A percentile compares a stretch with the other conserved stretches of the same genome.
These are phyloP conservation scores for Uronychia binucleata DNA, from an alignment of 73 alveolate species.

Conservation along the genomic window DNA sequence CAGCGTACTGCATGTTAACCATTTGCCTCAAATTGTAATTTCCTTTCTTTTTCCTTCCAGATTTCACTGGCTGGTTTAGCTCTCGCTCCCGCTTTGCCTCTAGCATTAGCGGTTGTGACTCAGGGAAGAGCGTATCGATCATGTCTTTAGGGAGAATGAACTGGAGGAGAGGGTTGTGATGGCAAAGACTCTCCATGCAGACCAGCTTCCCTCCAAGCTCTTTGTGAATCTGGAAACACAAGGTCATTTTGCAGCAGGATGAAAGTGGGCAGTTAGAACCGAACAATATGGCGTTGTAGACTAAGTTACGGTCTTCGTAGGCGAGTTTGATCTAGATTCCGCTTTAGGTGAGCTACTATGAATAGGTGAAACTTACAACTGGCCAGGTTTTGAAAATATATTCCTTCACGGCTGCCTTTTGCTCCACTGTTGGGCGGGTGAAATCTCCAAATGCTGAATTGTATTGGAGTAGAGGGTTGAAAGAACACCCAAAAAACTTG, in stretches of 20 bases:
- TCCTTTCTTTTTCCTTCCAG: background rate
- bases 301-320: constrained; percentile 11
- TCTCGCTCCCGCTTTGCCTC: background rate
- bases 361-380: background rate
- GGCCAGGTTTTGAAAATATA: background rate
- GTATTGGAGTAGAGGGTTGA: background rate
- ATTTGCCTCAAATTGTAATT: background rate
- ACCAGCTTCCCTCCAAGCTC: constrained; percentile 56
- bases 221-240: constrained; percentile 32
- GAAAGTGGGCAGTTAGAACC: constrained; percentile 55
- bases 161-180: constrained; percentile 41
- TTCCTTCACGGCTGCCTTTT: background rate
- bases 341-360: background rate
- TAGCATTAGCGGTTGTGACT: background rate
- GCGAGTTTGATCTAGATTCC: constrained; percentile 17
- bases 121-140: background rate
- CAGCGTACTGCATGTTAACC: no score
- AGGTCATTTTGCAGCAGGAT: constrained; percentile 55
- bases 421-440: background rate
- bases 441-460: constrained; percentile 7
- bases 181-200: constrained; percentile 64
- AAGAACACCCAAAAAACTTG: background rate
- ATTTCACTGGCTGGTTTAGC: background rate
- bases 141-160: constrained; percentile 9
- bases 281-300: constrained; percentile 33